Base-by-base conservation (phyloP, 257 asterid genomes). In the Gardenia jasminoides region DNA sequence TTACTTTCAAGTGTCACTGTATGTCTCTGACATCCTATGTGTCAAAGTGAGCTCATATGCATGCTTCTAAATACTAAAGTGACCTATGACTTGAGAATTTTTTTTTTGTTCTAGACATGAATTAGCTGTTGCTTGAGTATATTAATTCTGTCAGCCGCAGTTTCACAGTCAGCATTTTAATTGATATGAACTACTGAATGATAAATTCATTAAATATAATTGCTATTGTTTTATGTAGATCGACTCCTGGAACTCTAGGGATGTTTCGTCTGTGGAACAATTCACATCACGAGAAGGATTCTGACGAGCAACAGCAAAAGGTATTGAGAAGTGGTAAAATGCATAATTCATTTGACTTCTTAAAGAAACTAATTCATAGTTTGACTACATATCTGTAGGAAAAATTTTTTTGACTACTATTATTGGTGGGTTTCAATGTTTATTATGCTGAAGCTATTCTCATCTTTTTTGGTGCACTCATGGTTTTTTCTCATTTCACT, bases 191-290 rank as follows among this genome's bases (percentile, higher is more conserved):
- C 5, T 74, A 6, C 4, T 20, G 31, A 50, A 62, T 39, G 70
- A 20, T 75, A 30, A 43, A 26, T 67, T 30, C 4, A 15, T 36
- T 50, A 22, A 24, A 31, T 48, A 1, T 20, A 17, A 33, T 20
- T 77, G 64, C 43, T 78, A 16, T 47, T 50, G 41, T 31, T 67
- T 31, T 4, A 11, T 43, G 39, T 24, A 64, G 50, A 33, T 46
- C 16, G 44, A 59, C 33, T 0, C 28, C 33, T 69, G 47, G 58
- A 41, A 7, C 48, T 74, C 22, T 33, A 59, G 72, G 77, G 70
- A 94, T 94, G 97, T 92, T 92, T 78, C 92, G 93, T 72, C 87
- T 93, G 78, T 84, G 76, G 88, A 89, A 78, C 79, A 89, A 79
- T 86, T 75, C 92, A 56, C 84, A 89, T 2, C 80, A 61, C 33